phyloP scores from a whole-genome alignment of 352 stramenopile genomes.

The Pythium apleroticum region DNA sequence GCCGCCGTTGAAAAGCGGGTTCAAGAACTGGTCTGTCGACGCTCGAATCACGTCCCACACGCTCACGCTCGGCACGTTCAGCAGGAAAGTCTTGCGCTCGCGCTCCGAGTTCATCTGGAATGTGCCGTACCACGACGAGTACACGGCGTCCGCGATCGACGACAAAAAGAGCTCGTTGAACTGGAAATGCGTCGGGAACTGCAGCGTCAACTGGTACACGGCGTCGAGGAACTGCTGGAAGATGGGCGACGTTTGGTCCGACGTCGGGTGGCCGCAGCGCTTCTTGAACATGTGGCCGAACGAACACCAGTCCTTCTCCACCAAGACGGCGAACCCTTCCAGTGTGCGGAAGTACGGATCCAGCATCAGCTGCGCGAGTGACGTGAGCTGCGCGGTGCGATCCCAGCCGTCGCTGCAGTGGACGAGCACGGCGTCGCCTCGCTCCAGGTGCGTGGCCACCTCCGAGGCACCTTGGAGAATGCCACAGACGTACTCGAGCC shows the following conservation, averaged over 20 bases:
- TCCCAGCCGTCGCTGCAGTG: conserved; percentile 89
- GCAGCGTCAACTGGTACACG: conserved; percentile 96
- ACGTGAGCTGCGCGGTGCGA: conserved; percentile 72
- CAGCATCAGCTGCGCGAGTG: conserved; percentile 81
- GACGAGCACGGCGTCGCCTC: conserved; percentile 73
- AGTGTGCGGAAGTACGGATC: conserved; percentile 82
- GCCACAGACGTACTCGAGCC: conserved; percentile 81
- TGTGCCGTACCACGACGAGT: conserved; percentile 95
- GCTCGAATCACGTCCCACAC: conserved; percentile 85
- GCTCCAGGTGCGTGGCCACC: conserved; percentile 74
- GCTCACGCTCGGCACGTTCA: conserved; percentile 68
- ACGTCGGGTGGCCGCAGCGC: conserved; percentile 70
- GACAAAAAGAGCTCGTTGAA: conserved; percentile 96
- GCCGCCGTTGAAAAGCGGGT: conserved; percentile 72
- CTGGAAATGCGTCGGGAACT: conserved; percentile 98
- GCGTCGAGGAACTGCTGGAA: conserved; percentile 99
- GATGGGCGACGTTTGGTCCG: conserved; percentile 96
- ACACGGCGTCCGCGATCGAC: conserved; percentile 94
- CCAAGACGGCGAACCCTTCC: conserved; percentile 73
- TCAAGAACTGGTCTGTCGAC: conserved; percentile 79
- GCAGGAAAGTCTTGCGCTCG: conserved; percentile 64
- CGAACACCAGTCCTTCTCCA: conserved; percentile 88
- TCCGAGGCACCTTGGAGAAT: conserved; percentile 75
- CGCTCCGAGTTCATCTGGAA: conserved; percentile 91
- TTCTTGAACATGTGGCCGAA: conserved; percentile 91